Evolutionary conservation across 306 rosid genomes (phyloP).

Genomic region (Pyrus communis): DNA sequence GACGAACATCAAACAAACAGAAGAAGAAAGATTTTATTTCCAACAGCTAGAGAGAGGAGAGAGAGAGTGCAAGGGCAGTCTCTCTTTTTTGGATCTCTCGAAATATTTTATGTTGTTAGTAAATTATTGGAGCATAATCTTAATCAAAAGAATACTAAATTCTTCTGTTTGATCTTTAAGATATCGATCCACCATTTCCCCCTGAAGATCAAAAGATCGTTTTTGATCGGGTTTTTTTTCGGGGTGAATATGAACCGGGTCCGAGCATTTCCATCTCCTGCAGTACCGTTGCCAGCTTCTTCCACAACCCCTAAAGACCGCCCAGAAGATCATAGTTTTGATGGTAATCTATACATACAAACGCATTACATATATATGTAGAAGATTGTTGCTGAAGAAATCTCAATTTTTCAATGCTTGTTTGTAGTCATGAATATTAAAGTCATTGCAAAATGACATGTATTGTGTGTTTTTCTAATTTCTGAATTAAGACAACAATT

Average conservation of each 20-base stretch:
- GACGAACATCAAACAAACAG: neutral
- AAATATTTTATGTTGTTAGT: neutral
- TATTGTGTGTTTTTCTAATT: neutral
- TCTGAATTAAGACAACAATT: neutral
- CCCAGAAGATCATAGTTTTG: conserved; percentile 39
- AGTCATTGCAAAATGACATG: neutral
- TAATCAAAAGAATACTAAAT: neutral
- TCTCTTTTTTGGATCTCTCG: conserved; percentile 49
- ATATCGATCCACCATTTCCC: conserved; percentile 4
- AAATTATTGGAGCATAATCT: neutral
- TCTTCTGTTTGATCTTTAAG: neutral
- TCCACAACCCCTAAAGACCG: conserved; percentile 21
- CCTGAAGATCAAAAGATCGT: neutral
- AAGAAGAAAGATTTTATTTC: neutral
- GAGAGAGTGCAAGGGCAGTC: conserved; percentile 37
- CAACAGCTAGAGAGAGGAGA: conserved; percentile 7
- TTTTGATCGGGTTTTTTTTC: conserved; percentile 10
- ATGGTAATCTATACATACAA: conserved; percentile 37
- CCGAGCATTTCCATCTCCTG: conserved; percentile 56
- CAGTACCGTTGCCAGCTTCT: conserved; percentile 23
- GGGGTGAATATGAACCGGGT: conserved; percentile 29
- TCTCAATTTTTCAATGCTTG: neutral
- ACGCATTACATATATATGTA: neutral
- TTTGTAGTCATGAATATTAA: neutral
- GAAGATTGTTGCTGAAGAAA: neutral